Percentiles rank a stretch among this genome's conserved stretches.
These are phyloP conservation scores for Achaetomiella virescens DNA, from an alignment of 495 filamentous ascomycete genomes.

Conservation along the genomic window DNA sequence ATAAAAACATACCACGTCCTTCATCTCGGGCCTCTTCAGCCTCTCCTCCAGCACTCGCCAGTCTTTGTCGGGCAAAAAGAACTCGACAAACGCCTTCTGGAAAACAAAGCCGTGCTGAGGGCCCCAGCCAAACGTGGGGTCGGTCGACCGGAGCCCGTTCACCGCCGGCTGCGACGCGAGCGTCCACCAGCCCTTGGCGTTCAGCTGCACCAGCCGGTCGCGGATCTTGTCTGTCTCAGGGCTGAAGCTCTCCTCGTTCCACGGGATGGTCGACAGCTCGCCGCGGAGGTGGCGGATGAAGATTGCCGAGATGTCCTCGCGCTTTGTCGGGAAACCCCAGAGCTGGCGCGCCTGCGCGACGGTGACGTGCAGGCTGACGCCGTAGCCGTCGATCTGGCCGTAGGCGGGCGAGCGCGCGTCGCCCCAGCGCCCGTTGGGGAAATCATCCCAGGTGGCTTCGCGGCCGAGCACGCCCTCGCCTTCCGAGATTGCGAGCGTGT, in stretches of 20 bases:
- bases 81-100: constrained; percentile 96
- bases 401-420: constrained; percentile 86
- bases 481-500: constrained; percentile 87
- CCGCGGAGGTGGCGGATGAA: constrained; percentile 77
- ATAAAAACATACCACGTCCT: constrained; percentile 72
- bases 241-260: constrained; percentile 86
- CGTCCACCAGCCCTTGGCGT: constrained; percentile 87
- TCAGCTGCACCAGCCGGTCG: constrained; percentile 64
- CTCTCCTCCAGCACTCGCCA: constrained; percentile 59
- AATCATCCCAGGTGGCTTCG: constrained; percentile 98
- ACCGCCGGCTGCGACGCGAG: constrained; percentile 95
- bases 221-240: constrained; percentile 78
- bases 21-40: constrained; percentile 49
- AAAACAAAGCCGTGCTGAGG: constrained; percentile 91
- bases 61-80: constrained; percentile 70
- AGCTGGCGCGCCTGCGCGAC: constrained; percentile 68
- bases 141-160: constrained; percentile 67
- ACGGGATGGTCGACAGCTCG: constrained; percentile 71
- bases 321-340: constrained; percentile 71
- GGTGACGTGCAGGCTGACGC: constrained; percentile 80
- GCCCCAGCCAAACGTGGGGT: constrained; percentile 90
- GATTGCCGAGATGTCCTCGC: constrained; percentile 64
- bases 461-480: constrained; percentile 83
- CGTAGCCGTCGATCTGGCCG: constrained; percentile 92
- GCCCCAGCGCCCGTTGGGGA: constrained; percentile 94